Evolutionary conservation across 768 basidiomycete species (phyloP).

Genomic region (Infundibulicybe gibba): DNA sequence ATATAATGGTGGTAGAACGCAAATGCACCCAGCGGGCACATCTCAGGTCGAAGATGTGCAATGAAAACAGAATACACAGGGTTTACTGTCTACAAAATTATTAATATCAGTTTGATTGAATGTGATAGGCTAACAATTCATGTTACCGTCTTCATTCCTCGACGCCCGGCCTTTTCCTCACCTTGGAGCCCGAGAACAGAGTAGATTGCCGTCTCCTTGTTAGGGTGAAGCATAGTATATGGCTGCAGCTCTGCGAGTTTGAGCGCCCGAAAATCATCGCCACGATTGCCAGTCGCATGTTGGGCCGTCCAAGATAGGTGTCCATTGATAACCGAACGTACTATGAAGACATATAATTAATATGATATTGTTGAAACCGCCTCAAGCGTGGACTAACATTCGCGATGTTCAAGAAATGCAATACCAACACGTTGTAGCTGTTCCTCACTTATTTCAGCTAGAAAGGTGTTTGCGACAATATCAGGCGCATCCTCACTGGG

Average conservation of each 20-base stretch:
- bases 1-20: conserved; percentile 22
- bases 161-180: conserved; percentile 19
- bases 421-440: conserved; percentile 16
- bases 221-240: conserved; percentile 18
- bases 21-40: conserved; percentile 23
- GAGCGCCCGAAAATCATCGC: conserved; percentile 23
- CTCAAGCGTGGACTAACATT: conserved; percentile 14
- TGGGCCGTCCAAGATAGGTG: conserved; percentile 24
- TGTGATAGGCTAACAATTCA: too few species aligned
- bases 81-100: conserved; percentile 16
- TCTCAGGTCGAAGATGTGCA: conserved; percentile 17
- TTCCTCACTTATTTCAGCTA: conserved; percentile 19
- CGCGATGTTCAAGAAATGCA: conserved; percentile 21
- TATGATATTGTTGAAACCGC: background rate
- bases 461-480: conserved; percentile 26
- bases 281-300: conserved; percentile 24
- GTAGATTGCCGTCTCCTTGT: conserved; percentile 11
- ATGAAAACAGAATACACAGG: conserved; percentile 23
- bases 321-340: conserved; percentile 16
- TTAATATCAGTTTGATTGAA: background rate
- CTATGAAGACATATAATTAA: conserved; percentile 10
- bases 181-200: conserved; percentile 21
- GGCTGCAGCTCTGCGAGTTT: conserved; percentile 23
- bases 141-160: conserved; percentile 19
- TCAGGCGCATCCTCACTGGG: conserved; percentile 24